Base-by-base conservation (phyloP, 371 early-diverging fungal species). In the Choanephora cucurbitarum region DNA sequence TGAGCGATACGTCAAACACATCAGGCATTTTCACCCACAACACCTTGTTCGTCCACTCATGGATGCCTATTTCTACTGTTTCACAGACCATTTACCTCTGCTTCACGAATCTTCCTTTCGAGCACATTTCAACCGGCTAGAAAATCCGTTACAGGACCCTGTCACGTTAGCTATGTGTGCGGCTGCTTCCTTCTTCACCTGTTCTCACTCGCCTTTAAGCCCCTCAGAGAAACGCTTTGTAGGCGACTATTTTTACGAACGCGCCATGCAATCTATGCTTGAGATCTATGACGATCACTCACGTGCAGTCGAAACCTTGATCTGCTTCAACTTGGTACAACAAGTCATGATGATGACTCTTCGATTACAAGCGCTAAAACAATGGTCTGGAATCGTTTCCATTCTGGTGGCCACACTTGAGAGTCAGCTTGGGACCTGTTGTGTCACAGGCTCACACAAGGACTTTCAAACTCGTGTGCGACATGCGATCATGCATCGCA, bases 261-360 rank as follows among this genome's bases (percentile, higher is more conserved):
- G 17, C 18, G 33, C 44, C 14, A 52, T 59, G 31, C 39, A 51
- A 2, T 37, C n/a, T 9, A 19, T 64, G 1, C 17, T 47, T 0
- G 60, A 59, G 1, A 64, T 55, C 28, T 64, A 52, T 39, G 64
- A 64, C 39, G 64, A 64, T 24, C 60, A 52, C 0, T 48, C 55
- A 13, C 15, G 37, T 5, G 37, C 34, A 13, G 18, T 64, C 11
- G 64, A 64, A 49, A 33, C 55, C 13, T 17, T 64, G 9, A 17
- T 64, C 3, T 21, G 39, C 0, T 28, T 51, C 21, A 64, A 59
- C 24, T 11, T 58, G 13, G 13, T 64, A 17, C 52, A 39, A 21
- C n/a, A 28, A 0, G 59, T 64, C 22, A 55, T 48, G 40, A 13
- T 47, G 2, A 21, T 18, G 0, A 55, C 64, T 1, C 2, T 64